Percentiles rank a stretch among this genome's conserved stretches.
Conservation (phyloP, 2,329 filamentous ascomycete species). For the Penicillium polonicum region DNA sequence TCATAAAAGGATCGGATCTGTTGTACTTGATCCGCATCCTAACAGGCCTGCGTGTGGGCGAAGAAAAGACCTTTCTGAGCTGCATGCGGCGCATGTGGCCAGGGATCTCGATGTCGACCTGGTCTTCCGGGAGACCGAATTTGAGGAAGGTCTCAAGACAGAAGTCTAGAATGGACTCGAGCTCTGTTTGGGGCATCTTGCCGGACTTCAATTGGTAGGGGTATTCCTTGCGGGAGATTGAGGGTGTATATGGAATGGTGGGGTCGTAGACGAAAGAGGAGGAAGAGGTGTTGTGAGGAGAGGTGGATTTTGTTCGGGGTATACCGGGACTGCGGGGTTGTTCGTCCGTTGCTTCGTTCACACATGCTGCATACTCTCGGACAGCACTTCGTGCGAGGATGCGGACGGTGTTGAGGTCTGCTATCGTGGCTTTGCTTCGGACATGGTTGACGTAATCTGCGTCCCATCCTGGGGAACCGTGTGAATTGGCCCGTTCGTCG, state of each 20-base stretch:
- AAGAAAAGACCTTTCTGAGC: constrained; percentile 13
- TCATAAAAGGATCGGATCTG: constrained; percentile 17
- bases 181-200: constrained; percentile 17
- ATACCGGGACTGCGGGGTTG: not conserved
- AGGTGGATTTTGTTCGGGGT: not conserved
- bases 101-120: constrained; percentile 37
- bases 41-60: not conserved
- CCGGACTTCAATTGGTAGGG: constrained; percentile 7
- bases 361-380: constrained; percentile 25
- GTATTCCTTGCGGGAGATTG: constrained; percentile 10
- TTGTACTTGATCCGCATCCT: constrained; percentile 11
- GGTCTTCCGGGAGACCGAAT: constrained; percentile 28
- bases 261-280: constrained; percentile 5
- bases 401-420: constrained; percentile 38
- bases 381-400: constrained; percentile 38
- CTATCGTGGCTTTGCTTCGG: constrained; percentile 31
- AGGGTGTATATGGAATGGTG: constrained; percentile 2
- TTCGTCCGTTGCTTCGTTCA: not conserved
- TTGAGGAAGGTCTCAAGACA: constrained; percentile 34
- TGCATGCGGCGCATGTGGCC: constrained; percentile 30
- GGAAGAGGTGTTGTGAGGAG: not conserved
- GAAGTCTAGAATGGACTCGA: constrained; percentile 32
- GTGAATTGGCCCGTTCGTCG: constrained; percentile 22
- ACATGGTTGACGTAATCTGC: constrained; percentile 24
- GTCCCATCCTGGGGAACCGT: constrained; percentile 30